Evolutionary conservation across 306 rosid species (phyloP).

Genomic region (Prunus davidiana): DNA sequence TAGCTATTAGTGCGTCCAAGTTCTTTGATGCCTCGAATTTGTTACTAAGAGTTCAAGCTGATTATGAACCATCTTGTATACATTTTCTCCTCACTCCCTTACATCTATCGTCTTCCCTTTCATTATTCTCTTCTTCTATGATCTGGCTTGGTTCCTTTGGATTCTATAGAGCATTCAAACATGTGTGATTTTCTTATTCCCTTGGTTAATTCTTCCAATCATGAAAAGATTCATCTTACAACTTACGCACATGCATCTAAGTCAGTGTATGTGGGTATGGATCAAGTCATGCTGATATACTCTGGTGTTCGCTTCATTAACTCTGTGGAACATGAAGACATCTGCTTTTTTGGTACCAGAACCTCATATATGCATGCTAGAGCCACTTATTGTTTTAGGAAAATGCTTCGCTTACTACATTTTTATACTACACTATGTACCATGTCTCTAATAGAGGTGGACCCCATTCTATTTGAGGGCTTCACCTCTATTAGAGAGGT

Average conservation of each 20-base stretch:
- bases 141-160: too few species aligned
- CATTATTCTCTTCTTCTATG: too few species aligned
- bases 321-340: conserved; percentile 96
- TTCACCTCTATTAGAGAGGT: too few species aligned
- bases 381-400: neutral
- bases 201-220: neutral
- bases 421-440: too few species aligned
- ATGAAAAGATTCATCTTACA: neutral
- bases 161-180: too few species aligned
- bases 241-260: neutral
- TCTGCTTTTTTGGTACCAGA: conserved; percentile 22
- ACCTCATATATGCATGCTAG: neutral
- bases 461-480: too few species aligned
- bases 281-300: conserved; percentile 44
- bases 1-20: conserved; percentile 74
- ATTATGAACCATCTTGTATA: too few species aligned
- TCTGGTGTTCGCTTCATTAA: conserved; percentile 77
- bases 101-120: too few species aligned
- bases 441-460: too few species aligned
- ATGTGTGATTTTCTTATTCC: too few species aligned
- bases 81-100: too few species aligned
- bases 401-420: too few species aligned
- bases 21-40: conserved; percentile 25
- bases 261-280: conserved; percentile 16
- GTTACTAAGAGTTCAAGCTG: neutral